Evolutionary conservation across 495 filamentous ascomycete species (phyloP).

Genomic region (Talaromyces trachyspermus): DNA sequence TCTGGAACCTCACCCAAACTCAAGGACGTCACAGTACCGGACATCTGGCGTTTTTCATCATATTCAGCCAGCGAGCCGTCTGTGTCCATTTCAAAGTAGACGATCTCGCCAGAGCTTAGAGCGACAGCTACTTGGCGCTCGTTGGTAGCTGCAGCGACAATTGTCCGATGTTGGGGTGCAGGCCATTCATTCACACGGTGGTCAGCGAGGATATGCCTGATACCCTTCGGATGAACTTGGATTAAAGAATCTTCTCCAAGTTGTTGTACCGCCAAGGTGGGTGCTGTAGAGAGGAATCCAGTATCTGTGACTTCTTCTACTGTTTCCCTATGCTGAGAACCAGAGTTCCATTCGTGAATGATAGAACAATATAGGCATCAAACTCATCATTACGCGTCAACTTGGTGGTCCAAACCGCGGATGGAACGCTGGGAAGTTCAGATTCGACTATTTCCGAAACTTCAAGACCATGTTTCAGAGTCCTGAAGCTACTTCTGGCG

Average conservation of each 20-base stretch:
- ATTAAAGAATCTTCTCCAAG: constrained; percentile 88
- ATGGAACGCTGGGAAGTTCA: constrained; percentile 75
- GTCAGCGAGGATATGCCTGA: constrained; percentile 76
- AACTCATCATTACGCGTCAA: constrained; percentile 73
- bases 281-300: constrained; percentile 77
- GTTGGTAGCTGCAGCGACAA: constrained; percentile 93
- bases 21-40: constrained; percentile 86
- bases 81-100: constrained; percentile 93
- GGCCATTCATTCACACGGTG: constrained; percentile 90
- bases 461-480: constrained; percentile 83
- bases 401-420: constrained; percentile 93
- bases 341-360: constrained; percentile 64
- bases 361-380: constrained; percentile 72
- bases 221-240: constrained; percentile 92
- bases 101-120: constrained; percentile 89
- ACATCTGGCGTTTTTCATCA: constrained; percentile 92
- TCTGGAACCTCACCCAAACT: constrained; percentile 91
- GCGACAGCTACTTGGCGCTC: constrained; percentile 89
- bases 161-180: constrained; percentile 84
- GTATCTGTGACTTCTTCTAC: constrained; percentile 93
- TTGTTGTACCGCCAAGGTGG: constrained; percentile 87
- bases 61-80: constrained; percentile 90
- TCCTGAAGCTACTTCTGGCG: constrained; percentile 81
- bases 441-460: constrained; percentile 93
- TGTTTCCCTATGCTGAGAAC: constrained; percentile 93